phyloP scores from a whole-genome alignment of 306 rosid genomes.

The Fragaria vesca region DNA sequence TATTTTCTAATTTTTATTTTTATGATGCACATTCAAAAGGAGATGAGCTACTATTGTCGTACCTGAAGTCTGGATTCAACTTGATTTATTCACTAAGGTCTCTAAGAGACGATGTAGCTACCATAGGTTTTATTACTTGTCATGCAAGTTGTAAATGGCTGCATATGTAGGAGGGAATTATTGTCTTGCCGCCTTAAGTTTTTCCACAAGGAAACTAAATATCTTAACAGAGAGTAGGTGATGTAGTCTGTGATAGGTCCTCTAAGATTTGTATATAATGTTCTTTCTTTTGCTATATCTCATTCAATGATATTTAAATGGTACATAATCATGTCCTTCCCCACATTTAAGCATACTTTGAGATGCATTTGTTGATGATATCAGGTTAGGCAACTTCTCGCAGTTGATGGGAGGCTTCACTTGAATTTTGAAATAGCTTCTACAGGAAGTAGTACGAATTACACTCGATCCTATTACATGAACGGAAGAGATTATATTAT shows the following conservation, averaged over 20 bases:
- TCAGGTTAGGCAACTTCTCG: conserved; percentile 68
- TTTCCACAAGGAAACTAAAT: neutral
- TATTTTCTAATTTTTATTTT: neutral
- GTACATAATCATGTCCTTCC: neutral
- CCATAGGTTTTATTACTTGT: conserved; percentile 1
- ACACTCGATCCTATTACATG: conserved; percentile 84
- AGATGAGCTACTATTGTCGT: neutral
- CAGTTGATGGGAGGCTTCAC: conserved; percentile 86
- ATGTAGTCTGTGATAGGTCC: neutral
- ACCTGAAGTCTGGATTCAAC: neutral
- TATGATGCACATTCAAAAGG: neutral
- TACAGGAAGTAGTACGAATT: conserved; percentile 69
- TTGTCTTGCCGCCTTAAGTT: neutral
- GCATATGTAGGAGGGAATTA: neutral
- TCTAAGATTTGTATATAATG: neutral
- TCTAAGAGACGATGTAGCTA: neutral
- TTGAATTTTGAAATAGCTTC: conserved; percentile 68
- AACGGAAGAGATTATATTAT: conserved; percentile 83
- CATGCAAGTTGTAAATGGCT: neutral
- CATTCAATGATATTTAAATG: conserved; percentile 1
- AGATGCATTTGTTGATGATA: conserved; percentile 28
- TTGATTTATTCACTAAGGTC: neutral
- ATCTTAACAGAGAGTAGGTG: neutral
- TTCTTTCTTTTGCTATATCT: neutral
- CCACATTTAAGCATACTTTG: conserved; percentile 1